Evolutionary conservation across 2,329 filamentous ascomycete species (phyloP).

Genomic region (Magnaporthiopsis incrustans): DNA sequence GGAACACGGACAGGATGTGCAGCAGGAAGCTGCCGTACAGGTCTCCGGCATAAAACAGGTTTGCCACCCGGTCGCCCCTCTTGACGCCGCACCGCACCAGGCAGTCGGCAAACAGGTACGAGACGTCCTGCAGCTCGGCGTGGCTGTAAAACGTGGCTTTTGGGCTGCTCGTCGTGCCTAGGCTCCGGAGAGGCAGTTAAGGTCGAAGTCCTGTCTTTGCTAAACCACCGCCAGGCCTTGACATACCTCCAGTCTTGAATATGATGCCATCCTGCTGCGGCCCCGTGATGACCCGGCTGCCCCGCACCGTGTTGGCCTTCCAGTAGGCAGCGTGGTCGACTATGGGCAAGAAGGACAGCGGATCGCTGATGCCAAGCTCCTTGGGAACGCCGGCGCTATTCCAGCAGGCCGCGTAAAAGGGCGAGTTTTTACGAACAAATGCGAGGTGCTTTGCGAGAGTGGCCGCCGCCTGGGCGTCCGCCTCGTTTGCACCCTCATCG

Average conservation of each 20-base stretch:
- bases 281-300: not conserved
- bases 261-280: not conserved
- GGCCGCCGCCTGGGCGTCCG: too few species aligned
- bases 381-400: too few species aligned
- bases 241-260: constrained; percentile 1
- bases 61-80: constrained; percentile 5
- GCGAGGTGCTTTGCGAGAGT: too few species aligned
- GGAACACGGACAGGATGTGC: constrained; percentile 7
- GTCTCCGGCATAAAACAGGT: constrained; percentile 9
- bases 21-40: constrained; percentile 9
- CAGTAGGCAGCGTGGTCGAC: not conserved
- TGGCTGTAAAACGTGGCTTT: constrained; percentile 8
- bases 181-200: too few species aligned
- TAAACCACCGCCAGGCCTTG: too few species aligned
- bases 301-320: not conserved
- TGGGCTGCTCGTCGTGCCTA: constrained; percentile 8
- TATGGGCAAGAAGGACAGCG: too few species aligned
- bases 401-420: too few species aligned
- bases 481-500: too few species aligned
- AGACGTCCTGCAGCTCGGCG: constrained; percentile 3
- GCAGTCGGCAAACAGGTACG: not conserved
- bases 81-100: constrained; percentile 6
- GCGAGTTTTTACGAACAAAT: too few species aligned
- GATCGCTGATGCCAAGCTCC: too few species aligned
- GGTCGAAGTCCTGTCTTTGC: too few species aligned